These are phyloP conservation scores for Primulina eburnea DNA, from an alignment of 257 asterid genomes.

Conservation along the genomic window DNA sequence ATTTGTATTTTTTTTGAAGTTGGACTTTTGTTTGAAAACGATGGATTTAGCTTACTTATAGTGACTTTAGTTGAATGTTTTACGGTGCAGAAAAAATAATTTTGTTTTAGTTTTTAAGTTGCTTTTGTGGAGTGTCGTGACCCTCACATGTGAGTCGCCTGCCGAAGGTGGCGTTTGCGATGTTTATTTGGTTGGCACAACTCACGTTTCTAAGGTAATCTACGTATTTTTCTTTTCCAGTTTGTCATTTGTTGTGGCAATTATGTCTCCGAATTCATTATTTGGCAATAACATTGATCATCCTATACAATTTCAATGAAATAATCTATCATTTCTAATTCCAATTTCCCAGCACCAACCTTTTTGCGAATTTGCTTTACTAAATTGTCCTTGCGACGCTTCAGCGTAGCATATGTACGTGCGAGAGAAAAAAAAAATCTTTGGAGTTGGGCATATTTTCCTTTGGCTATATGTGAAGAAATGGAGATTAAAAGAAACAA, in stretches of 20 bases:
- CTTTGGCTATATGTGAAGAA: neutral
- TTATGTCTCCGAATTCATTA: neutral
- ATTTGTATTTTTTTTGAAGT: too few relatives aligned
- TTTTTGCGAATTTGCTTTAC: too few relatives aligned
- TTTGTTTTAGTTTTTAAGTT: too few relatives aligned
- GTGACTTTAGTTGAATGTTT: too few relatives aligned
- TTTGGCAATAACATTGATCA: neutral
- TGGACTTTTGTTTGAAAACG: too few relatives aligned
- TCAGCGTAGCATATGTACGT: neutral
- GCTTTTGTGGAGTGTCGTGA: slow-evolving; percentile 53
- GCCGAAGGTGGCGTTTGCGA: slow-evolving; percentile 79
- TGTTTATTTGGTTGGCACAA: slow-evolving; percentile 82
- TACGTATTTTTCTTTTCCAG: neutral
- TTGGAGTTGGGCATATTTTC: neutral
- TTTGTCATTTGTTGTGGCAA: neutral
- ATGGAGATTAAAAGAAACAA: neutral
- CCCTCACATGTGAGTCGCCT: slow-evolving; percentile 66
- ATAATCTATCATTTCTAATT: neutral
- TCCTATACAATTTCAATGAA: neutral
- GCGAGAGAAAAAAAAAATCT: neutral
- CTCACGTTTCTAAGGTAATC: slow-evolving; percentile 79
- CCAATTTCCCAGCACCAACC: neutral
- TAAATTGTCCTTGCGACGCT: too few relatives aligned
- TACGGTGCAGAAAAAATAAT: too few relatives aligned
- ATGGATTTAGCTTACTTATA: too few relatives aligned